phyloP scores from a whole-genome alignment of 2,329 filamentous ascomycete species.

The Didymella sp. region DNA sequence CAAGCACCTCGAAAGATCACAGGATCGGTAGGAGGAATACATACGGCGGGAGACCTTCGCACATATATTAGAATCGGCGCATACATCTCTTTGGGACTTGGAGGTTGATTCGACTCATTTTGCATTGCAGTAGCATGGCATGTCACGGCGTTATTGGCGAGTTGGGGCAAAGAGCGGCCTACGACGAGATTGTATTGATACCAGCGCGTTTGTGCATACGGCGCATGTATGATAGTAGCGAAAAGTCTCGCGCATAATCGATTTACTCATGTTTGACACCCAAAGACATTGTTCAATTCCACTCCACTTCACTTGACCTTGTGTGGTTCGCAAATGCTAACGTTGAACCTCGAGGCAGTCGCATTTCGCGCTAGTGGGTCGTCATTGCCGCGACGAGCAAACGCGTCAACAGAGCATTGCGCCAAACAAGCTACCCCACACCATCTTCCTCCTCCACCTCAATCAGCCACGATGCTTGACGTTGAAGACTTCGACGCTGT shows the following conservation, averaged over 20 bases:
- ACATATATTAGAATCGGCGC: constrained; percentile 15
- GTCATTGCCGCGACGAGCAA: constrained; percentile 13
- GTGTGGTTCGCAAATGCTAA: not conserved
- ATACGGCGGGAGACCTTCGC: not conserved
- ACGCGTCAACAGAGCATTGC: constrained; percentile 13
- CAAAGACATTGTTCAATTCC: too few species aligned
- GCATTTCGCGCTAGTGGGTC: constrained; percentile 14
- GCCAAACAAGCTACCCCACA: constrained; percentile 8
- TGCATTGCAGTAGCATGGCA: constrained; percentile 19
- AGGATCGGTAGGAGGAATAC: constrained; percentile 1
- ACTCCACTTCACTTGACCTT: not conserved
- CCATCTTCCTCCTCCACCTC: not conserved
- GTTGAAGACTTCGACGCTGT: constrained; percentile 72
- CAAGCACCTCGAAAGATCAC: constrained; percentile 37
- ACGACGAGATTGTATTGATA: constrained; percentile 20
- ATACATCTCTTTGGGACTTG: not conserved
- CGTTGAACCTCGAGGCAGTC: not conserved
- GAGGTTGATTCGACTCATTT: constrained; percentile 23
- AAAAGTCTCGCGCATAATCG: constrained; percentile 14
- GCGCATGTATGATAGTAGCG: constrained; percentile 20
- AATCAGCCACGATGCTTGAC: constrained; percentile 60
- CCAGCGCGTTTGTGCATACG: constrained; percentile 17
- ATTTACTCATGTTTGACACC: not conserved
- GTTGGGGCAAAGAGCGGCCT: constrained; percentile 17
- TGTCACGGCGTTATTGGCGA: constrained; percentile 21